These are phyloP conservation scores for Solanum etuberosum DNA, from an alignment of 257 asterid species.

Conservation along the genomic window DNA sequence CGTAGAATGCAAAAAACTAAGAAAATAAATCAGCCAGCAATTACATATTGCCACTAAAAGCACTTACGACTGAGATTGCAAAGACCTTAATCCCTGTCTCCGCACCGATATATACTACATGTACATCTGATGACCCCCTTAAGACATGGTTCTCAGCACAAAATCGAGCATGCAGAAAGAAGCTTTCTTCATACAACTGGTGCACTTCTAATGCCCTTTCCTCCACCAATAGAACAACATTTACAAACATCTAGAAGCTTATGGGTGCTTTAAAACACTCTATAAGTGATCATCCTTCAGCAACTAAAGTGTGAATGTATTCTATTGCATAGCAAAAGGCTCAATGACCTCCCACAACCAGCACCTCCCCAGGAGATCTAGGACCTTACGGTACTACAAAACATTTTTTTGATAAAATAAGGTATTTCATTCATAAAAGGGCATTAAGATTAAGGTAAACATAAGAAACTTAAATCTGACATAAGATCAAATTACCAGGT, in stretches of 20 bases:
- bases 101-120: not conserved
- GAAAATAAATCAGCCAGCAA: not conserved
- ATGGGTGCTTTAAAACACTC: not conserved
- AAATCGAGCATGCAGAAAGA: not conserved
- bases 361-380: not conserved
- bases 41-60: not conserved
- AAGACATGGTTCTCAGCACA: not conserved
- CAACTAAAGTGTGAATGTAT: not conserved
- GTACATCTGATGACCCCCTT: not conserved
- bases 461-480: not conserved
- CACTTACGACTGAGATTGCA: not conserved
- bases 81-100: not conserved
- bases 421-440: not conserved
- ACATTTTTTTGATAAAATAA: not conserved
- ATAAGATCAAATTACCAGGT: constrained; percentile 39
- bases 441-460: not conserved
- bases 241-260: not conserved
- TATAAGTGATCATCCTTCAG: not conserved
- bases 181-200: not conserved
- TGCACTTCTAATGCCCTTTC: not conserved
- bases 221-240: not conserved
- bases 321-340: not conserved
- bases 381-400: not conserved
- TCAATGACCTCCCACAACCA: not conserved
- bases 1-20: not conserved